Evolutionary conservation across 2,329 filamentous ascomycete genomes (phyloP).

Genomic region (Xylaria sp.): DNA sequence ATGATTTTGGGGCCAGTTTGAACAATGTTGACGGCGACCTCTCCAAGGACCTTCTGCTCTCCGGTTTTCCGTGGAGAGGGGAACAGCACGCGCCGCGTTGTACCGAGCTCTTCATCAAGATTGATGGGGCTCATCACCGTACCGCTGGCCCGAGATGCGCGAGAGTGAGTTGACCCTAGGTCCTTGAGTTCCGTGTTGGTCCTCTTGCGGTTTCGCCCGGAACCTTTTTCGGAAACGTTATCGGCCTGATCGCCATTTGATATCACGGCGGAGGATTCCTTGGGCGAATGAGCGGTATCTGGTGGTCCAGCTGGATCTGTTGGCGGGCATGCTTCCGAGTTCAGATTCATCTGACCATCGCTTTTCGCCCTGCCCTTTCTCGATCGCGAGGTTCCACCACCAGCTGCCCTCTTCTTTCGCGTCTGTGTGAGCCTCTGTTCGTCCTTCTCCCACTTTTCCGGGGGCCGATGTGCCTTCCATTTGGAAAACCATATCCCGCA

Average conservation of each 20-base stretch:
- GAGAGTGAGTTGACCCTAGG: slow-evolving; percentile 61
- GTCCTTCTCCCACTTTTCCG: slow-evolving; percentile 81
- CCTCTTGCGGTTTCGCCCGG: slow-evolving; percentile 37
- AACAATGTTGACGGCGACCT: slow-evolving; percentile 64
- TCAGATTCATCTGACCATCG: slow-evolving; percentile 56
- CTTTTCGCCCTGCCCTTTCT: slow-evolving; percentile 63
- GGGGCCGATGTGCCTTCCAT: slow-evolving; percentile 83
- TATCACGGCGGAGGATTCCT: slow-evolving; percentile 34
- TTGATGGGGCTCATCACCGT: slow-evolving; percentile 67
- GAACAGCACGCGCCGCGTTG: slow-evolving; percentile 77
- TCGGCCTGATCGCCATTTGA: slow-evolving; percentile 45
- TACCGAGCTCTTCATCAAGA: slow-evolving; percentile 62
- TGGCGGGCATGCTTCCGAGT: slow-evolving; percentile 64
- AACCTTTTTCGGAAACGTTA: slow-evolving; percentile 48
- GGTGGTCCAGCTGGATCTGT: slow-evolving; percentile 63
- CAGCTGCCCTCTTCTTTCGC: slow-evolving; percentile 60
- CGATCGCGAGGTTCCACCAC: slow-evolving; percentile 54
- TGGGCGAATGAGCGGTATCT: slow-evolving; percentile 52
- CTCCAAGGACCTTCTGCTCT: slow-evolving; percentile 69
- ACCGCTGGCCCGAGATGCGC: slow-evolving; percentile 64
- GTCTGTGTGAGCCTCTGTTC: slow-evolving; percentile 63
- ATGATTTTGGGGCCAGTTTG: slow-evolving; percentile 55
- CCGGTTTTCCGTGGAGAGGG: slow-evolving; percentile 77
- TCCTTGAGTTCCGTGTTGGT: slow-evolving; percentile 37
- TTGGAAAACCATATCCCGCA: slow-evolving; percentile 97